Evolutionary conservation across 805 yeast species (phyloP), one percentile per base, ranked within the genome.

Genomic region (Starmerella gropengiesseri): DNA sequence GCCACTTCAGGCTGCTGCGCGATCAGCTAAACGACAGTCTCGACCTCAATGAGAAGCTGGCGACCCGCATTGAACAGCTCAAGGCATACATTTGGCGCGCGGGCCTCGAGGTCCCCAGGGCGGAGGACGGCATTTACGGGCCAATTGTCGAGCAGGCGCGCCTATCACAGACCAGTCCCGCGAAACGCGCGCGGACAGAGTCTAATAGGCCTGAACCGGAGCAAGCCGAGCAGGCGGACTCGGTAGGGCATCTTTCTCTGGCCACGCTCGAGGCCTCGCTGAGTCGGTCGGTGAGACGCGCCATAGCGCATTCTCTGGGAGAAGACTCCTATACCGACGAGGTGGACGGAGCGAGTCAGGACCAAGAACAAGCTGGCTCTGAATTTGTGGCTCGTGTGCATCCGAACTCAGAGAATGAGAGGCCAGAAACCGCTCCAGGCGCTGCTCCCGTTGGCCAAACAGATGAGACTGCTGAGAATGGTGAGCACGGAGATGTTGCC

Each of bases 61-160:
- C 22, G 19, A 20, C 19, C 18, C 50, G 50, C 16, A 31, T 46
- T 14, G 40, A 37, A 22, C 48, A 48, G 30, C 42, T 48, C 12
- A 31, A 46, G 34, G 26, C 43, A 11, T 48, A 43, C 31, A 46
- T 46, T 18, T 17, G 26, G 20, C 47, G 46, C 6, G 40, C 44
- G 3, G 48, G 50, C 7, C 30, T 46, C 17, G 46, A 41, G 20
- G 42, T 48, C 13, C 52, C 52, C 12, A 12, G 22, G n/a, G 23
- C 39, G 5, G 44, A 41, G 5, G 46, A 43, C 3, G 51, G 49
- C 9, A 2, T 40, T n/a, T n/a, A 23, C 26, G 46, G 46, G 17
- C 47, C 46, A 9, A 37, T 48, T n/a, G 40, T 36, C 3, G 41
- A 37, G 18, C 35, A 32, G 21, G 29, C 14, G 12, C n/a, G 18